Evolutionary conservation across 78 protist genomes (phyloP).

Genomic region (Chrysochromulina tobinii): DNA sequence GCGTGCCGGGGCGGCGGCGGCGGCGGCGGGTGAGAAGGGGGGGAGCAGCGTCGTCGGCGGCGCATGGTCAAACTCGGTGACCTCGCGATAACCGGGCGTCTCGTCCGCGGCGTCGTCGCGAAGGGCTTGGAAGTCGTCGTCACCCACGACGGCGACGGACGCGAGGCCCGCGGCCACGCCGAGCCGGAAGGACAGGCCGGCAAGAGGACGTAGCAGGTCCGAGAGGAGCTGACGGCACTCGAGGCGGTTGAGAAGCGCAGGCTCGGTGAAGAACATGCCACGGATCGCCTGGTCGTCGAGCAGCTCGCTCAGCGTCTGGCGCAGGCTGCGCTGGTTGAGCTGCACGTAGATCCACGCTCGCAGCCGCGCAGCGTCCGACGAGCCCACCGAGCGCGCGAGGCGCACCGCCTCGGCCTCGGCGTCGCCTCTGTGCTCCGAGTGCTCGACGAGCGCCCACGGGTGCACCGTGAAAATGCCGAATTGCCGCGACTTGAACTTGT

Average conservation of each 20-base stretch:
- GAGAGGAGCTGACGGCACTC: not conserved
- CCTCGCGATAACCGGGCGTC: no score
- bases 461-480: not conserved
- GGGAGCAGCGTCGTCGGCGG: no score
- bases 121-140: no score
- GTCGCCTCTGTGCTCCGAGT: not conserved
- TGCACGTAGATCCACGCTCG: conserved; percentile 12
- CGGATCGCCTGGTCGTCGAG: not conserved
- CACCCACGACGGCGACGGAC: no score
- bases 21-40: not conserved
- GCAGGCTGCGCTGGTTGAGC: not conserved
- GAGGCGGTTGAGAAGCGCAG: not conserved
- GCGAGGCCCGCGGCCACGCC: not conserved
- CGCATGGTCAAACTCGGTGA: no score
- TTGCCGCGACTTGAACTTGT: not conserved
- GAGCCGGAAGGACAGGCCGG: not conserved
- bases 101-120: no score
- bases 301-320: not conserved
- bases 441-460: not conserved
- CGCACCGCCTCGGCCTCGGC: not conserved
- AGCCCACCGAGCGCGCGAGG: not conserved
- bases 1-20: not conserved
- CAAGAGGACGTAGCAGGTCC: not conserved
- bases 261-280: not conserved
- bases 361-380: not conserved